These are phyloP conservation scores for Dioscorea dumetorum DNA, from an alignment of 106 monocot genomes.

Conservation along the genomic window DNA sequence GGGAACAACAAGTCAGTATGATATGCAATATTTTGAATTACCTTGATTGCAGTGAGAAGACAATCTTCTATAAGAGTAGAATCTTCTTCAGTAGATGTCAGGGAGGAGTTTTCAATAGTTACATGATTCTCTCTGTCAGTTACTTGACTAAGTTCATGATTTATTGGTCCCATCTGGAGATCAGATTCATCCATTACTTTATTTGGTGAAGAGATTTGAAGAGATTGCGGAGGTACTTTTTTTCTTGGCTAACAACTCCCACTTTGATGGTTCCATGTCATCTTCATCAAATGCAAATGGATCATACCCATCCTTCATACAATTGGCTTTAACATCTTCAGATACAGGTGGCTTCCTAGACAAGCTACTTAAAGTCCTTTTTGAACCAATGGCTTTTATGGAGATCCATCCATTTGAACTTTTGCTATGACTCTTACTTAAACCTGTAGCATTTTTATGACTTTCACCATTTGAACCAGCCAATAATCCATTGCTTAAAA, in stretches of 20 bases:
- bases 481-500: conserved; percentile 20
- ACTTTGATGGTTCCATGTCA: conserved; percentile 62
- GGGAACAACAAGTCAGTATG: background rate
- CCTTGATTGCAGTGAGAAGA: conserved; percentile 92
- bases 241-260: conserved; percentile 53
- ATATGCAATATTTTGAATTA: conserved; percentile 15
- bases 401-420: conserved; percentile 56
- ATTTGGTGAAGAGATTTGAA: conserved; percentile 10
- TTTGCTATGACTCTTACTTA: conserved; percentile 26
- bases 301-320: conserved; percentile 25
- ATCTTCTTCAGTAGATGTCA: conserved; percentile 37
- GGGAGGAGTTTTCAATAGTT: conserved; percentile 11
- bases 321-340: conserved; percentile 17
- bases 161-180: conserved; percentile 1
- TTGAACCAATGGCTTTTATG: conserved; percentile 39
- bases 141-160: conserved; percentile 28
- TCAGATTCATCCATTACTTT: conserved; percentile 28
- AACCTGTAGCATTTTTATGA: conserved; percentile 17
- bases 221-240: conserved; percentile 26
- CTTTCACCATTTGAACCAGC: conserved; percentile 25
- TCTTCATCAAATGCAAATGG: conserved; percentile 92
- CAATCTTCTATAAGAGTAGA: conserved; percentile 68
- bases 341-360: conserved; percentile 38
- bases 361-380: conserved; percentile 13
- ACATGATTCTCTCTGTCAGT: conserved; percentile 23